phyloP scores from a whole-genome alignment of 148 eudicot genomes.

The Vaccinium myrtillus region DNA sequence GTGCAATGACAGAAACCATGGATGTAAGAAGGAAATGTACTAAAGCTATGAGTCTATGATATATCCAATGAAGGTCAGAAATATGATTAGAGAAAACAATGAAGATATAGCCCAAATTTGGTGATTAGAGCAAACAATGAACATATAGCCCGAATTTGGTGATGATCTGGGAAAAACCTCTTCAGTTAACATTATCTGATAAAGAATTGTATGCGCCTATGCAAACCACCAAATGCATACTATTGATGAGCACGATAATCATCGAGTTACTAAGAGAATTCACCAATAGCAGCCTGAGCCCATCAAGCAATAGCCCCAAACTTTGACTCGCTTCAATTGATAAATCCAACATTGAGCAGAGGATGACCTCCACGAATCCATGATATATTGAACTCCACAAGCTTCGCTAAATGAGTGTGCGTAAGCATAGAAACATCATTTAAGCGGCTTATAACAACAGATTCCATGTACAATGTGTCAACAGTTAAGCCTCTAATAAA shows the following conservation, averaged over 20 bases:
- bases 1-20: too few species aligned
- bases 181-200: background rate
- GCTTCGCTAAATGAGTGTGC: constrained; percentile 33
- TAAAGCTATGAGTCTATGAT: too few species aligned
- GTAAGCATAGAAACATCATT: constrained; percentile 15
- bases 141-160: too few species aligned
- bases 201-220: background rate
- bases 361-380: constrained; percentile 97
- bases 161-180: background rate
- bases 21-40: too few species aligned
- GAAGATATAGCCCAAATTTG: too few species aligned
- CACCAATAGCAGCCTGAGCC: constrained; percentile 70
- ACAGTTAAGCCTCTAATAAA: constrained; percentile 7
- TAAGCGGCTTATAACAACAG: background rate
- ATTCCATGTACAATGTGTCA: background rate
- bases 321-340: constrained; percentile 80
- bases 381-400: constrained; percentile 62
- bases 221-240: constrained; percentile 29
- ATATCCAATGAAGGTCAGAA: too few species aligned
- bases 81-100: too few species aligned
- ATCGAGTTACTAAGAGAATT: constrained; percentile 72
- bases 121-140: too few species aligned
- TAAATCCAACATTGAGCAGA: constrained; percentile 73
- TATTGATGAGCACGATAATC: constrained; percentile 15
- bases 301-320: constrained; percentile 83